These are phyloP conservation scores for Penicillium sumatraense DNA, from an alignment of 2,329 filamentous ascomycete genomes.

Conservation along the genomic window DNA sequence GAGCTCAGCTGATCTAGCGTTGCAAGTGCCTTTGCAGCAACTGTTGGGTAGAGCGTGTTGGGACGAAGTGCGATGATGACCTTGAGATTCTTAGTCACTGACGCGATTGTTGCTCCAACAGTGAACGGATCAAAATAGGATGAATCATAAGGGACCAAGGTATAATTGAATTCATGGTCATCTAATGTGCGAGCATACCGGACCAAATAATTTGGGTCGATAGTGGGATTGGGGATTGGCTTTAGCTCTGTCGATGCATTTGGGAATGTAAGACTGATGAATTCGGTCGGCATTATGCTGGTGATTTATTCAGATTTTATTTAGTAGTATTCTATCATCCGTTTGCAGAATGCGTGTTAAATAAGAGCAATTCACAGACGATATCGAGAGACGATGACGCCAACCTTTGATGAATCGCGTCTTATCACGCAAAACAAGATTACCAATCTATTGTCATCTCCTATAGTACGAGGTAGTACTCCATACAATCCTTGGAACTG, in stretches of 20 bases:
- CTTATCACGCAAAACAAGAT: constrained; percentile 1
- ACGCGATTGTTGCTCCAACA: constrained; percentile 61
- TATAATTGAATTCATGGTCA: constrained; percentile 66
- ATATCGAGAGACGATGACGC: not conserved
- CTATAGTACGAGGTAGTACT: not conserved
- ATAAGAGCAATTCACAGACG: not conserved
- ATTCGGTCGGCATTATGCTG: constrained; percentile 50
- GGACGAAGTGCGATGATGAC: constrained; percentile 66
- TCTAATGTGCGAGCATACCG: constrained; percentile 25
- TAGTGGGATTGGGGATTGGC: constrained; percentile 55
- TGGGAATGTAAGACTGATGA: constrained; percentile 63
- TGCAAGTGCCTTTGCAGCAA: constrained; percentile 65
- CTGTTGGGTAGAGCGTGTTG: constrained; percentile 66
- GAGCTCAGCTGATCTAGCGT: constrained; percentile 64
- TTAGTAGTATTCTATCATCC: not conserved
- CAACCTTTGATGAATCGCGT: not conserved
- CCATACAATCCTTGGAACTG: no score
- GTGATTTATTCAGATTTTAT: not conserved
- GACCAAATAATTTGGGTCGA: constrained; percentile 48
- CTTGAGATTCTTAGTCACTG: constrained; percentile 63
- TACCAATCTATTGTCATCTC: not conserved
- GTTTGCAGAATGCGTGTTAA: not conserved
- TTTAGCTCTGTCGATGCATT: constrained; percentile 62
- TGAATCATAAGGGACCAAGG: constrained; percentile 63
- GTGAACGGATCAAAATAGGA: constrained; percentile 62